Base-by-base conservation (phyloP, 2,329 filamentous ascomycete species). In the Aureobasidium leucospermi region DNA sequence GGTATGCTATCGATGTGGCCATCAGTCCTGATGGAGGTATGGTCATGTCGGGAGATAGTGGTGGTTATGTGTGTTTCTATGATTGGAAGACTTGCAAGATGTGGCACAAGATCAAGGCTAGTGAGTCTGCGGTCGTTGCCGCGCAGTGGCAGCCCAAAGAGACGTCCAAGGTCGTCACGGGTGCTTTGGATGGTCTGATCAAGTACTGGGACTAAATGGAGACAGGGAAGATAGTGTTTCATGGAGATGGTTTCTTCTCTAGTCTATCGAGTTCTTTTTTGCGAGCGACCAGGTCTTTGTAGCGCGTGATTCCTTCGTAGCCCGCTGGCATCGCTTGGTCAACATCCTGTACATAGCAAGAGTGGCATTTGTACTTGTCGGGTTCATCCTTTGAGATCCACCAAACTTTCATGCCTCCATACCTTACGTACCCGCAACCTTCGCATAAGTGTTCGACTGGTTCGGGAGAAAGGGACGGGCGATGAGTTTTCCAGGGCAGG, bases 11-110 rank as follows among this genome's bases (percentile, higher is more conserved):
- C 63, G 94, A 96, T 68, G 81, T 99, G 53, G 86, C 88, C 56
- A 88, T 95, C 70, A 90, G 86, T 67, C 90, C 92, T 0, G 94
- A 97, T 71, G 94, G 94, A 0, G 90, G 96, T 70, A 96, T 96
- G 72, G 79, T 99, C 58, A 87, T 85, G 19, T 89, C 84, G 16
- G 94, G 94, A 63, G 94, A 99, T 73, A 89, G 85, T 55, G 90
- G 84, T 15, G 94, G 95, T 38, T 96, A 84, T 68, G 85, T 96
- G 49, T 96, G 89, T 75, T 96, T 97, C 76, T 99, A 92, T 90
- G 94, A 97, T 75, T 99, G 92, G 90, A 99, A 99, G 83, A 96
- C 91, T 41, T 96, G 93, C 74, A 97, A 96, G 77, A 93, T 99
- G 91, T 96, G 90, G 75, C 90, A 96, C 76, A 97, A 97, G 81